Conservation (phyloP, 305 asterid genomes). For the Vinca major region DNA sequence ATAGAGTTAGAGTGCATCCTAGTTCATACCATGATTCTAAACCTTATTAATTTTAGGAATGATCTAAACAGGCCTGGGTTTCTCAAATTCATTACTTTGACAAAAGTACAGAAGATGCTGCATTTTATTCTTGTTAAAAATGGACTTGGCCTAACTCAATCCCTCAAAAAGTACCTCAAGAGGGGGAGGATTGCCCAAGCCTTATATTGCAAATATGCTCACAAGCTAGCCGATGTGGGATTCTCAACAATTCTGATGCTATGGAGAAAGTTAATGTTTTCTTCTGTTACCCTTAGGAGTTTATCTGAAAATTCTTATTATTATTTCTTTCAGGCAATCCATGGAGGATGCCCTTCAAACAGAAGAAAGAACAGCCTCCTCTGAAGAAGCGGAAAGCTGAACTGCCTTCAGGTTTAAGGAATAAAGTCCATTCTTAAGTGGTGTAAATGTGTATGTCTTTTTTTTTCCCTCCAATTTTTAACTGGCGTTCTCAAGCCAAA, state of each 20-base stretch:
- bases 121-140: neutral
- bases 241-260: neutral
- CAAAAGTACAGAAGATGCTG: neutral
- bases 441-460: neutral
- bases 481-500: neutral
- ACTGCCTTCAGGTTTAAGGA: slow-evolving; percentile 51
- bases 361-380: slow-evolving; percentile 64
- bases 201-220: too few relatives aligned
- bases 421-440: slow-evolving; percentile 13
- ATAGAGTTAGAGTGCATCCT: too few relatives aligned
- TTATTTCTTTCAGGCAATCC: slow-evolving; percentile 53
- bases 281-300: neutral
- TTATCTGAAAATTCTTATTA: neutral
- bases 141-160: too few relatives aligned
- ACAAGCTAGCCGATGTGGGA: too few relatives aligned
- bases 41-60: too few relatives aligned
- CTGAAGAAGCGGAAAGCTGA: slow-evolving; percentile 64
- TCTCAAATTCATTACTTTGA: neutral
- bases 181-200: too few relatives aligned
- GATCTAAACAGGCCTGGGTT: too few relatives aligned
- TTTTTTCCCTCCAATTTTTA: neutral
- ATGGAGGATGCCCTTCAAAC: slow-evolving; percentile 46
- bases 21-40: too few relatives aligned
- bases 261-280: neutral
- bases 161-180: too few relatives aligned